A percentile compares a stretch with the other conserved stretches of the same genome.
phyloP scores from a whole-genome alignment of 2,329 filamentous ascomycete genomes.

The Diaporthe citriasiana region DNA sequence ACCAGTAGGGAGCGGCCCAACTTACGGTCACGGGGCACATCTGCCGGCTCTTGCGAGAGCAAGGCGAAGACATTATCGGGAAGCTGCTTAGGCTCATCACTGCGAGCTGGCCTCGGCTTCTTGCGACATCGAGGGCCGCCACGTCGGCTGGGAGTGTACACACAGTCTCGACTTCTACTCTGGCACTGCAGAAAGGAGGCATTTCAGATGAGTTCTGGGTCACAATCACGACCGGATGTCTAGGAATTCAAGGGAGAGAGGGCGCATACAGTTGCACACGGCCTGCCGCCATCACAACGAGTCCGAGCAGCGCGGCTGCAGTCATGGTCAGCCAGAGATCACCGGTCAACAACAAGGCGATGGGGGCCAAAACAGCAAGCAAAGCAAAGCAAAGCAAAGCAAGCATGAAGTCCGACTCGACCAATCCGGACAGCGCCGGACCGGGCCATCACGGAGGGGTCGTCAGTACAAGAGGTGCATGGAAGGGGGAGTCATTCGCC shows the following conservation, averaged over 20 bases:
- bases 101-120: slow-evolving; percentile 50
- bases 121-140: slow-evolving; percentile 60
- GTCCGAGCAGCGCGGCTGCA: slow-evolving; percentile 60
- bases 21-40: slow-evolving; percentile 52
- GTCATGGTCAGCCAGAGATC: slow-evolving; percentile 35
- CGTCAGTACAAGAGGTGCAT: background rate
- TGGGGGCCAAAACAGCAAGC: background rate
- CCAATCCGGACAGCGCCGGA: slow-evolving; percentile 2
- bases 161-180: slow-evolving; percentile 57
- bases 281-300: slow-evolving; percentile 61
- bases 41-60: slow-evolving; percentile 48
- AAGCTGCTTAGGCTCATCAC: slow-evolving; percentile 47
- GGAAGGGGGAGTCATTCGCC: slow-evolving; percentile 38
- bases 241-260: background rate
- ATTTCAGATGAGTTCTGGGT: slow-evolving; percentile 9
- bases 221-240: slow-evolving; percentile 35
- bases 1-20: slow-evolving; percentile 17
- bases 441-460: slow-evolving; percentile 3
- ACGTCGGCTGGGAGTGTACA: slow-evolving; percentile 59
- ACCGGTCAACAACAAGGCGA: background rate
- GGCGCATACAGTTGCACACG: slow-evolving; percentile 59
- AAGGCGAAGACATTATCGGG: slow-evolving; percentile 38
- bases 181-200: slow-evolving; percentile 52
- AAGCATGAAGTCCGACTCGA: background rate
- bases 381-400: slow-evolving; percentile 28